Evolutionary conservation across 2,329 filamentous ascomycete species (phyloP).

Genomic region (Fusarium odoratissimum): DNA sequence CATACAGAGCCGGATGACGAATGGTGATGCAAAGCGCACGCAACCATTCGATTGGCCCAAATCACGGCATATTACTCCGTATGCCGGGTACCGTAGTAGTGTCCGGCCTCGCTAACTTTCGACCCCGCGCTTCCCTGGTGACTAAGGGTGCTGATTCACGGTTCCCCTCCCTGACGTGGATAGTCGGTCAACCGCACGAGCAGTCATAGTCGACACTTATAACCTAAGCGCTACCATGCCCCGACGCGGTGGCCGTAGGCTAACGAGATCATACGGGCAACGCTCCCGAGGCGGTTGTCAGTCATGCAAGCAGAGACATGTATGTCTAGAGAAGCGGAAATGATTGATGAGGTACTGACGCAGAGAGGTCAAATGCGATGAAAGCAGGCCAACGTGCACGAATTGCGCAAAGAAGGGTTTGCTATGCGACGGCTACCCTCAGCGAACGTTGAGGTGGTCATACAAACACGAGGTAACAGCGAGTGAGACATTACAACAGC

Average conservation of each 20-base stretch:
- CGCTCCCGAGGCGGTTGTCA: neutral
- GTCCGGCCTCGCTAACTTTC: neutral
- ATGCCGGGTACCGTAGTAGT: neutral
- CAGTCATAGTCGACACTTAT: neutral
- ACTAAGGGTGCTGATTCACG: neutral
- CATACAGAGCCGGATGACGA: neutral
- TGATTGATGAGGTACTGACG: fast-evolving
- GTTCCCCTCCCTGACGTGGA: neutral
- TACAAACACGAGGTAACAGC: neutral
- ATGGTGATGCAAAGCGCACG: neutral
- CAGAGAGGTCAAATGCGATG: neutral
- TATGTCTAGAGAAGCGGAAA: fast-evolving
- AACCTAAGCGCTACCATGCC: neutral
- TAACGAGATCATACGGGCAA: neutral
- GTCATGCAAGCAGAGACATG: neutral
- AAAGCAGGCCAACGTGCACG: neutral
- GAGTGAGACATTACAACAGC: fast-evolving
- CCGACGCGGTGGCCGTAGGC: neutral
- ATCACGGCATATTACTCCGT: neutral
- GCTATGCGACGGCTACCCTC: neutral
- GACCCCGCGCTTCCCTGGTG: neutral
- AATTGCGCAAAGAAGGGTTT: neutral
- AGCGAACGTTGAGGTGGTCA: neutral
- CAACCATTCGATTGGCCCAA: neutral
- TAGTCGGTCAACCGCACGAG: no score